Percentiles rank a stretch among this genome's conserved stretches.
Conservation (phyloP, 352 stramenopile species). For the Globisporangium takayamanum region DNA sequence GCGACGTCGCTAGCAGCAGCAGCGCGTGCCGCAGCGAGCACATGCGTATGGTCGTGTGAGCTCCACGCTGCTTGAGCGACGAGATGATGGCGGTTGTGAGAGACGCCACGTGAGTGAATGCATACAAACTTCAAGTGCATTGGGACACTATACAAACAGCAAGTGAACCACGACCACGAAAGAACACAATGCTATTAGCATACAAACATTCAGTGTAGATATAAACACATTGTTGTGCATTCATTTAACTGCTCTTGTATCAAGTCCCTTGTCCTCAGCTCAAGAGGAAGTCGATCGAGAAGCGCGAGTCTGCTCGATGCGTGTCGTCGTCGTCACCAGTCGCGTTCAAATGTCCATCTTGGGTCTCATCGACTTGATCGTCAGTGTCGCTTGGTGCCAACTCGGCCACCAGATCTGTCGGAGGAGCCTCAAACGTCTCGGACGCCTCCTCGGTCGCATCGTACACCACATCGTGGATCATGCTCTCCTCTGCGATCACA, state of each 20-base stretch:
- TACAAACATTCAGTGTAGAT: too few relatives aligned
- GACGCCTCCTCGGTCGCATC: background rate
- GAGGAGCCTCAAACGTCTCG: too few relatives aligned
- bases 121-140: too few relatives aligned
- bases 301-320: background rate
- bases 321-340: background rate
- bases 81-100: too few relatives aligned
- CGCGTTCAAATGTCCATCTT: background rate
- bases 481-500: constrained; percentile 7
- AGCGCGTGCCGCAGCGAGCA: background rate
- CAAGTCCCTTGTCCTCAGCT: background rate
- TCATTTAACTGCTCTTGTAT: background rate
- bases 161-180: too few relatives aligned
- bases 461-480: background rate
- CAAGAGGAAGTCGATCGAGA: constrained; percentile 6
- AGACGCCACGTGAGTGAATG: too few relatives aligned
- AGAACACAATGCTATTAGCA: too few relatives aligned
- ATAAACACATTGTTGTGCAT: too few relatives aligned
- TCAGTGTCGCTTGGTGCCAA: background rate
- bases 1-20: constrained; percentile 6
- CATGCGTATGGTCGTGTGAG: too few relatives aligned
- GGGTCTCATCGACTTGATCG: background rate
- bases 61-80: too few relatives aligned
- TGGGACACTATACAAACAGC: too few relatives aligned
- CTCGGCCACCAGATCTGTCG: background rate